phyloP scores from a whole-genome alignment of 805 yeast genomes.

The Myxozyma lipomycoides region DNA sequence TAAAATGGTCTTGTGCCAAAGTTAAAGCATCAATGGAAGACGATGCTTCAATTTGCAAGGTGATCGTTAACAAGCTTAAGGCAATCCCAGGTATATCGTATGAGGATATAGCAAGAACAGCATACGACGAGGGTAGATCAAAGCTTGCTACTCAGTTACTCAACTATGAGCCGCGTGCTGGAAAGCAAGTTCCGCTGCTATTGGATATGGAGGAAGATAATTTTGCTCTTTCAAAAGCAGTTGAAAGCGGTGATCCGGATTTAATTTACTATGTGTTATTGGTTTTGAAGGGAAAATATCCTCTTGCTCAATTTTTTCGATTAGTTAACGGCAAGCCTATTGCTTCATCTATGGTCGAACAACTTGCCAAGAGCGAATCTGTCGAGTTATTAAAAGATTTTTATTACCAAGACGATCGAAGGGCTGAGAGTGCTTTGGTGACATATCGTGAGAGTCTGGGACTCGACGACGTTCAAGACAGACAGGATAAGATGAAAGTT shows the following conservation, averaged over 20 bases:
- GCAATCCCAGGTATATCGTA: constrained; percentile 48
- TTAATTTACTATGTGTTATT: constrained; percentile 56
- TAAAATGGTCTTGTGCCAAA: constrained; percentile 77
- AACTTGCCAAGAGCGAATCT: constrained; percentile 37
- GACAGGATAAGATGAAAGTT: constrained; percentile 31
- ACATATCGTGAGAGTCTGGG: constrained; percentile 37
- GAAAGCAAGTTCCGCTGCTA: constrained; percentile 58
- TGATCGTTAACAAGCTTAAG: constrained; percentile 48
- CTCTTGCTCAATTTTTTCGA: constrained; percentile 66
- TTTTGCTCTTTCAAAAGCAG: constrained; percentile 62
- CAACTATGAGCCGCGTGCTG: constrained; percentile 59
- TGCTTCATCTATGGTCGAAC: constrained; percentile 43
- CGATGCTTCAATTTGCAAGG: constrained; percentile 56
- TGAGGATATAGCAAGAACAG: constrained; percentile 56
- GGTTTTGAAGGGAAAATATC: constrained; percentile 50
- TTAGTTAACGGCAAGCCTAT: constrained; percentile 49
- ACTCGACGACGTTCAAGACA: constrained; percentile 20
- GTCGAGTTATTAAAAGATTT: constrained; percentile 48
- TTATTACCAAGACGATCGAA: constrained; percentile 61
- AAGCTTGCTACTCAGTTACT: constrained; percentile 64
- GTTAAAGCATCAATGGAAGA: constrained; percentile 44
- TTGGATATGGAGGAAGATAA: constrained; percentile 69
- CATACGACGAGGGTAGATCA: constrained; percentile 77
- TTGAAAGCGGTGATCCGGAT: constrained; percentile 58
- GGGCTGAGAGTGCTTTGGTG: constrained; percentile 45